Evolutionary conservation across 108 stramenopile species (phyloP), one percentile per base, ranked within the genome.

Genomic region (Discostella stelligeroides): DNA sequence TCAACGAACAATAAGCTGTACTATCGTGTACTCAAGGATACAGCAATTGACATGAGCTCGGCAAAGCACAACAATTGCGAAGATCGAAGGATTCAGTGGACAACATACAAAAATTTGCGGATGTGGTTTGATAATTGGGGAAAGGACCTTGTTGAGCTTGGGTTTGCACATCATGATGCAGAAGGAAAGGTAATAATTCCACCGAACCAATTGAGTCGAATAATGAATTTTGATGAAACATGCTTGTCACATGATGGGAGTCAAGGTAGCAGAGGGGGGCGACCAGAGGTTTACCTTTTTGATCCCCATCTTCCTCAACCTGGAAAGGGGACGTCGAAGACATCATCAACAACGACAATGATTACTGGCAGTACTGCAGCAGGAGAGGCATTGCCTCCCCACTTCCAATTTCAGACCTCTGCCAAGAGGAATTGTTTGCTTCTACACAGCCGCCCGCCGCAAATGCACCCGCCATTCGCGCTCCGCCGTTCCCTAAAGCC

Each of bases 91-190:
- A 23, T 46, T 45, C 17, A 38, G 40, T 63, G 61, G 61, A 63
- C 61, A 43, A 63, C 61, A 6, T 43, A 25, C 18, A 43, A 25
- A n/a, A 61, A 61, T 41, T 15, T 61, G 18, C 40, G 24, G 12
- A 17, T 18, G 17, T 61, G 60, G 60, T 43, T 24, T 41, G 39
- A 61, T n/a, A 43, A 61, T 61, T 61, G 60, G 60, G 60, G 34
- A 41, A 51, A 51, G 50, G 50, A 51, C 21, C 21, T 13, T 15
- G 13, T 61, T 9, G 41, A 17, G n/a, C 21, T 63, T 11, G 27
- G 45, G 21, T 63, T 63, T 43, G 45, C 43, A 46, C 14, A 28
- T 45, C 37, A 9, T 7, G n/a, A 46, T 15, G 68, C 24, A 14
- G 25, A 24, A 15, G 53, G 53, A 14, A 14, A 54, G 11, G 25